Conservation (phyloP, 768 basidiomycete genomes). For the Daedalea quercina region DNA sequence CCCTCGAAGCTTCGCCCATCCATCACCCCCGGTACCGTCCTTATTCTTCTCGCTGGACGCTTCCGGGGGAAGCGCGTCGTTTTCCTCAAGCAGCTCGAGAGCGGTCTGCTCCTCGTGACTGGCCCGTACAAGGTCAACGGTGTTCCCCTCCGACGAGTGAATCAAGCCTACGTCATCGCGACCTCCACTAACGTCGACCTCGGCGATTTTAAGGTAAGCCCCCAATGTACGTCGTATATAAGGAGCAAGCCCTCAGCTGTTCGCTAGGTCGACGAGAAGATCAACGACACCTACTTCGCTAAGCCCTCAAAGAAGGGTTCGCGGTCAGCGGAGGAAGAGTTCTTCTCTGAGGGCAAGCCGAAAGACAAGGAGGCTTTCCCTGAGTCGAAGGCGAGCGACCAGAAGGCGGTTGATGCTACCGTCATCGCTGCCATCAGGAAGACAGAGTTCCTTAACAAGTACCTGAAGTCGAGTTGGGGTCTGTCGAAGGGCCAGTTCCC, state of each 20-base stretch:
- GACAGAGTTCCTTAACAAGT: conserved; percentile 85
- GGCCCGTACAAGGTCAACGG: conserved; percentile 99
- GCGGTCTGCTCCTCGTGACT: conserved; percentile 90
- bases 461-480: conserved; percentile 89
- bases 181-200: conserved; percentile 93
- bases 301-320: conserved; percentile 68
- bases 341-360: conserved; percentile 91
- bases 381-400: conserved; percentile 81
- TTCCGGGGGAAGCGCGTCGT: conserved; percentile 99
- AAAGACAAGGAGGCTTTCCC: conserved; percentile 85
- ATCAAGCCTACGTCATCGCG: conserved; percentile 98
- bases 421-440: conserved; percentile 84
- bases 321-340: conserved; percentile 89
- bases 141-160: conserved; percentile 94
- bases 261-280: conserved; percentile 72
- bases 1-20: conserved; percentile 73
- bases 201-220: conserved; percentile 60
- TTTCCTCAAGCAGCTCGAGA: conserved; percentile 91
- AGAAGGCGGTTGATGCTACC: conserved; percentile 80
- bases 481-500: conserved; percentile 96
- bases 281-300: conserved; percentile 92
- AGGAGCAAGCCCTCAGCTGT: not conserved
- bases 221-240: not conserved
- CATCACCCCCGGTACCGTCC: conserved; percentile 90
- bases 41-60: conserved; percentile 95